Evolutionary conservation across 345 rosid genomes (phyloP).

Genomic region (Conringia planisiliqua): DNA sequence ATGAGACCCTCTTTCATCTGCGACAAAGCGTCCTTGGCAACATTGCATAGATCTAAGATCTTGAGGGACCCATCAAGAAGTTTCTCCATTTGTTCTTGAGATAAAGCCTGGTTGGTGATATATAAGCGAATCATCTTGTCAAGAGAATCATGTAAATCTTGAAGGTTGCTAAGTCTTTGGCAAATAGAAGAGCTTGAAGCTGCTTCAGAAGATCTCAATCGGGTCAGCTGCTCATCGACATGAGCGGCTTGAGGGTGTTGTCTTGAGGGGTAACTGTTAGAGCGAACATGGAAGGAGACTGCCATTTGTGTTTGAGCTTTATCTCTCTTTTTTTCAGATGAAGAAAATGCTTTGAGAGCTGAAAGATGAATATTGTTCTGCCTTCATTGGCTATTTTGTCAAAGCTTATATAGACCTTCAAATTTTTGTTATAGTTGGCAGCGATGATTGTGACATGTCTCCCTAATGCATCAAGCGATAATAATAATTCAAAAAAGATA

Average conservation of each 20-base stretch:
- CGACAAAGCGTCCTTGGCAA: conserved; percentile 30
- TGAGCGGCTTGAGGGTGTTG: conserved; percentile 36
- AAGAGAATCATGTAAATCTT: conserved; percentile 32
- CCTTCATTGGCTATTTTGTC: background rate
- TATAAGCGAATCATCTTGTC: conserved; percentile 32
- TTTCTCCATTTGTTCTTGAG: conserved; percentile 33
- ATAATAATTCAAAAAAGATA: background rate
- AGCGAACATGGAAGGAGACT: conserved; percentile 33
- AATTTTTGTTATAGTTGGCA: background rate
- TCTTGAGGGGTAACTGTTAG: conserved; percentile 40
- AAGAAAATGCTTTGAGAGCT: background rate
- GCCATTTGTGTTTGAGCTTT: conserved; percentile 24
- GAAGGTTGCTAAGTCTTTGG: conserved; percentile 21
- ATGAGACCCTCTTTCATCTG: conserved; percentile 23
- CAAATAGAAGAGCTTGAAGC: conserved; percentile 20
- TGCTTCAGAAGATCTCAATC: conserved; percentile 28
- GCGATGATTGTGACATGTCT: background rate
- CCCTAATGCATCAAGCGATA: background rate
- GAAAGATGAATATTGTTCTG: background rate
- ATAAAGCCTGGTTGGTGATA: conserved; percentile 19
- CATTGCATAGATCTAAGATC: conserved; percentile 30
- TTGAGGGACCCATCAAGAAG: conserved; percentile 33
- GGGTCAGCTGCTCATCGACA: conserved; percentile 27
- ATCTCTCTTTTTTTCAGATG: background rate
- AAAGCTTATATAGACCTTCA: background rate